Evolutionary conservation across 176 grass and related monocot species (phyloP), one percentile per base, ranked within the genome.

Genomic region (Rhipidocladum racemiflorum): DNA sequence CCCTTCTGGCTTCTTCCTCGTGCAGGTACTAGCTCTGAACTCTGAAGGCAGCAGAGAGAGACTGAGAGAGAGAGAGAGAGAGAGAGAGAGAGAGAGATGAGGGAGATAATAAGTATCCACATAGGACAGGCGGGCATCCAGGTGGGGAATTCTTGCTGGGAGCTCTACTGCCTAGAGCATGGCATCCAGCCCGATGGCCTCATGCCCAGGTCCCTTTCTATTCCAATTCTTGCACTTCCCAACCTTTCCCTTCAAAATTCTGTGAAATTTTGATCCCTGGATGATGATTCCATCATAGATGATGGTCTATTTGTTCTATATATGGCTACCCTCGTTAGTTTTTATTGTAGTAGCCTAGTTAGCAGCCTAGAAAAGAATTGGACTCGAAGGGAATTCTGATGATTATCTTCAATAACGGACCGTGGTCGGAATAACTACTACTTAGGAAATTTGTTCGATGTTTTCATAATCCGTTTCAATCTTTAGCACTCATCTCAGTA

Each of bases 81-180:
- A 28, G 54, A 35, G 72, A 24, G 40, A 6, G 4, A 18, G 42
- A 70, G 42, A 21, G 27, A 87, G 67, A 94, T 92, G 92, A 92
- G 92, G 48, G 92, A 94, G 74, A 80, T 90, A 64, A 92, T 94
- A 42, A 94, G 92, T 80, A 88, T 94, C 85, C 92, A 94, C 77
- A 94, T 94, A 57, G 92, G 89, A 18, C 92, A 94, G 87, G 92
- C 92, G 0, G 92, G 92, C 83, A 91, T 94, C 85, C 92, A 94
- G 89, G 92, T 94, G 75, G 92, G 92, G 44, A 94, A 94, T 73
- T 91, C 92, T 76, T 94, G 92, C 84, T 94, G 92, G 92, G 92
- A 94, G 81, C 82, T 94, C 55, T 94, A 94, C 78, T 94, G 92
- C 80, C 89, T 94, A 30, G 92, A 94, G 92, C 92, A 94, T 63